Conservation (phyloP, 495 filamentous ascomycete species). For the Penicillium taxi region DNA sequence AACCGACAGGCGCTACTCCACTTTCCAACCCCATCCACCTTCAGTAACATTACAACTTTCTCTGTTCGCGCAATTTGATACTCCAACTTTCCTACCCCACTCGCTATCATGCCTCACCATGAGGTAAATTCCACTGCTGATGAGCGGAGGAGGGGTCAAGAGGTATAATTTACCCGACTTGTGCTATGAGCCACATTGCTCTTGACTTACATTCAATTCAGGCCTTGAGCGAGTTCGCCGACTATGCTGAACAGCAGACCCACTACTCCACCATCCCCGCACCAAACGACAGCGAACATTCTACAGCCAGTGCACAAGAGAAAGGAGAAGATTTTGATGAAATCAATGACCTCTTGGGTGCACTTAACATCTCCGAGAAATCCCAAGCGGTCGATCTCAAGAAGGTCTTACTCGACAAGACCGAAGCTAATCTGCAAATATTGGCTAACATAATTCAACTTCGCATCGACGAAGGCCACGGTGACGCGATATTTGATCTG, state of each 20-base stretch:
- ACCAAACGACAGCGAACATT: slow-evolving; percentile 39
- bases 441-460: slow-evolving; percentile 54
- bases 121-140: slow-evolving; percentile 54
- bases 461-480: slow-evolving; percentile 76
- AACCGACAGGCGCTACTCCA: slow-evolving; percentile 13
- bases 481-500: slow-evolving; percentile 86
- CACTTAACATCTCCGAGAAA: slow-evolving; percentile 71
- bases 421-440: slow-evolving; percentile 51
- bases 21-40: slow-evolving; percentile 16
- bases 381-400: slow-evolving; percentile 61
- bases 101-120: slow-evolving; percentile 24
- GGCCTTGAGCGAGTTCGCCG: slow-evolving; percentile 95
- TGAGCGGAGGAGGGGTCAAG: slow-evolving; percentile 79
- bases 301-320: slow-evolving; percentile 29
- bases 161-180: slow-evolving; percentile 42
- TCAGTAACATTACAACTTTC: not conserved
- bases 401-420: slow-evolving; percentile 65
- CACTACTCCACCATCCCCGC: slow-evolving; percentile 44
- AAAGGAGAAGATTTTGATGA: slow-evolving; percentile 71
- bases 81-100: slow-evolving; percentile 1
- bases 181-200: not conserved
- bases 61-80: slow-evolving; percentile 2
- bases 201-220: slow-evolving; percentile 24
- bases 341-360: slow-evolving; percentile 86
- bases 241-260: slow-evolving; percentile 92